Evolutionary conservation across 2,329 filamentous ascomycete species (phyloP).

Genomic region (Chaetomiaceae sp.): DNA sequence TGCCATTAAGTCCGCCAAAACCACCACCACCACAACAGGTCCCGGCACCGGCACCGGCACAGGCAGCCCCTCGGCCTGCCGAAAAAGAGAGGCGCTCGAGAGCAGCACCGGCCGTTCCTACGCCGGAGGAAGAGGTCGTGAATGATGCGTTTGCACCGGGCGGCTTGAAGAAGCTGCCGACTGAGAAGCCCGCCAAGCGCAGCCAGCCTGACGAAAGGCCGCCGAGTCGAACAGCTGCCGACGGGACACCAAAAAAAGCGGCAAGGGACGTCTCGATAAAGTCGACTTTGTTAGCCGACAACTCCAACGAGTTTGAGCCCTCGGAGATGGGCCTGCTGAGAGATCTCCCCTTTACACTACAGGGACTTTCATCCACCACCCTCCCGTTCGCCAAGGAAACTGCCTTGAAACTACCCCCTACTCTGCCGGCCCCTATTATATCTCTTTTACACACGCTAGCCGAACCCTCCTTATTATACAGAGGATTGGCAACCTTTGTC

Average conservation of each 20-base stretch:
- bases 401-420: slow-evolving; percentile 69
- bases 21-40: slow-evolving; percentile 33
- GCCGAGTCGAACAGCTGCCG: slow-evolving; percentile 10
- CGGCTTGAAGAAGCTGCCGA: slow-evolving; percentile 44
- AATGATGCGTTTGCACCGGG: slow-evolving; percentile 53
- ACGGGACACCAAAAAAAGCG: slow-evolving; percentile 27
- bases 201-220: slow-evolving; percentile 32
- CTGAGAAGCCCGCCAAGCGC: slow-evolving; percentile 38
- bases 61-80: slow-evolving; percentile 27
- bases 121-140: slow-evolving; percentile 46
- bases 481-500: slow-evolving; percentile 73
- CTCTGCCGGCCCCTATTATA: slow-evolving; percentile 76
- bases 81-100: slow-evolving; percentile 36
- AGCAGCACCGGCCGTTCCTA: slow-evolving; percentile 34
- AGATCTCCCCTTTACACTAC: slow-evolving; percentile 87
- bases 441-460: slow-evolving; percentile 85
- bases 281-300: slow-evolving; percentile 53
- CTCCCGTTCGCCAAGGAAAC: slow-evolving; percentile 68
- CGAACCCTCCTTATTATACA: slow-evolving; percentile 90
- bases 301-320: slow-evolving; percentile 54
- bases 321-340: slow-evolving; percentile 64
- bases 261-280: slow-evolving; percentile 53
- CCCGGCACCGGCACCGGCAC: too few species aligned
- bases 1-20: slow-evolving; percentile 41
- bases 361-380: slow-evolving; percentile 84